These are phyloP conservation scores for Ophiostoma piceae DNA, from an alignment of 2,329 filamentous ascomycete genomes.

Conservation along the genomic window DNA sequence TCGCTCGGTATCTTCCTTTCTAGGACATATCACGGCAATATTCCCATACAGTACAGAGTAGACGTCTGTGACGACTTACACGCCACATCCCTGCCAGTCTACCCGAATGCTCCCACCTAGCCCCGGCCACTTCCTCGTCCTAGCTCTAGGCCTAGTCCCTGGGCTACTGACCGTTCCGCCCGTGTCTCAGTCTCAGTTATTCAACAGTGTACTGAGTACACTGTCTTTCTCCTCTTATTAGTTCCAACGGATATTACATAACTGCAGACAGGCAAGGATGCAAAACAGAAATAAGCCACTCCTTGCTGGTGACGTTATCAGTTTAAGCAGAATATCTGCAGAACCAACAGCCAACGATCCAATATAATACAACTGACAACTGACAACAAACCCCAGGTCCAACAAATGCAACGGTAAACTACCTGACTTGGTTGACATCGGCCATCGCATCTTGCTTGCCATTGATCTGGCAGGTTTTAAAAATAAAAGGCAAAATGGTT, in stretches of 20 bases:
- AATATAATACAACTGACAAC: neutral
- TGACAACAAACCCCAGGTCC: neutral
- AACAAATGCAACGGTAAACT: neutral
- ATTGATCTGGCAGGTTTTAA: neutral
- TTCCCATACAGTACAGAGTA: neutral
- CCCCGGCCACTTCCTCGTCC: neutral
- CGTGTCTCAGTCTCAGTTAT: neutral
- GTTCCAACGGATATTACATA: neutral
- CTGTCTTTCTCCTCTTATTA: neutral
- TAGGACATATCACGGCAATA: neutral
- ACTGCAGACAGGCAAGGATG: neutral
- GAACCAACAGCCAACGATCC: neutral
- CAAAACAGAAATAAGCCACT: neutral
- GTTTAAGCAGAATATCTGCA: neutral
- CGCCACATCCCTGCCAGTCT: neutral
- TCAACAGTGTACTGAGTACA: no score
- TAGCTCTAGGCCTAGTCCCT: no score
- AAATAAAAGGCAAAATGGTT: neutral
- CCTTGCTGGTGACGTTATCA: neutral
- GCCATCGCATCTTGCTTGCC: neutral
- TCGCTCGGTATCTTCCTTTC: neutral
- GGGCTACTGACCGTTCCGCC: neutral
- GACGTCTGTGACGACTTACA: neutral
- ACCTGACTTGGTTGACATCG: neutral
- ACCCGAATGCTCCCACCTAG: neutral